Percentiles rank a stretch among this genome's conserved stretches.
These are phyloP conservation scores for Candida dendrica DNA, from an alignment of 805 yeast species.

Conservation along the genomic window DNA sequence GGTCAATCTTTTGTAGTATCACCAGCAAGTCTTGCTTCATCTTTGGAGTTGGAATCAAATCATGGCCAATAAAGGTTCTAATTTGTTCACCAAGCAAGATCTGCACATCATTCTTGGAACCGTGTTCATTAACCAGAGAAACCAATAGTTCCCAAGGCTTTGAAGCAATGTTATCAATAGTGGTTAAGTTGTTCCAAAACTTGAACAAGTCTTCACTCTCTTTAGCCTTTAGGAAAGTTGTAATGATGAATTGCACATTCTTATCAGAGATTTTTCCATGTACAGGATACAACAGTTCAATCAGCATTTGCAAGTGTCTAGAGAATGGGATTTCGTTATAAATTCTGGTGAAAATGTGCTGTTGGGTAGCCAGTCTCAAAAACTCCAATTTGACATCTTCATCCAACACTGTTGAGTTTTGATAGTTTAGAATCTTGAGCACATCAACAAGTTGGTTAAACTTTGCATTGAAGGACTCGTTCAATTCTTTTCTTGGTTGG, in stretches of 20 bases:
- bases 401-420: conserved; percentile 6
- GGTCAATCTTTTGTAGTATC: neutral
- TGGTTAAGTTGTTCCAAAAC: conserved; percentile 11
- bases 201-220: conserved; percentile 9
- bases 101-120: conserved; percentile 11
- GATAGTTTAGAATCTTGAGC: conserved; percentile 6
- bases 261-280: conserved; percentile 1
- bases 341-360: conserved; percentile 9
- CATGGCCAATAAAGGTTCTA: conserved; percentile 4
- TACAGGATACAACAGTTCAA: conserved; percentile 6
- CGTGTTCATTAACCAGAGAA: conserved; percentile 5
- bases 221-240: conserved; percentile 14
- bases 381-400: conserved; percentile 9
- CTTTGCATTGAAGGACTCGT: conserved; percentile 2
- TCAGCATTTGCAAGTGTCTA: conserved; percentile 7
- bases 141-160: conserved; percentile 17
- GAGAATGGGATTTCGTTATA: conserved; percentile 7
- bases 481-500: conserved; percentile 1
- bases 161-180: conserved; percentile 6
- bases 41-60: neutral
- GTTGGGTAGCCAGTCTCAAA: conserved; percentile 16
- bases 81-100: conserved; percentile 9
- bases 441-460: conserved; percentile 6
- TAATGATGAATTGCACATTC: conserved; percentile 11
- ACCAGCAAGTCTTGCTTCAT: neutral